Base-by-base conservation (phyloP, 1,284 basidiomycete species). In the Wolfiporia cocos region DNA sequence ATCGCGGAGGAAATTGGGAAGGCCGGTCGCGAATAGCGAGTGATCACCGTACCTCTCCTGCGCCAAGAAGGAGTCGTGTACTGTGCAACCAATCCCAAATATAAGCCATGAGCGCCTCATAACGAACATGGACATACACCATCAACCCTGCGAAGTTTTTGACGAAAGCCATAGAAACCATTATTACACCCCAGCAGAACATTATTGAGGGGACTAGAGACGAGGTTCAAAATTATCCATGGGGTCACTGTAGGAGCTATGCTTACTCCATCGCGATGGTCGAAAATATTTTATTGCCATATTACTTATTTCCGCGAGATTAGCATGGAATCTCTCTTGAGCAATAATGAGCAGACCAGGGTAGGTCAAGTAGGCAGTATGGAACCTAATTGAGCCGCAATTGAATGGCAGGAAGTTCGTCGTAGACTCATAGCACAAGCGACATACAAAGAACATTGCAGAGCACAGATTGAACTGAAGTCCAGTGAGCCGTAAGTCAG, bases 1-100 rank as follows among this genome's bases (percentile, higher is more conserved):
- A 42, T 64, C 67, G 0, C 72, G 73, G 4, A 76, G 63, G 49
- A 75, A n/a, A n/a, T n/a, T n/a, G n/a, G 77, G 3, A 80, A 62
- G 10, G 75, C 67, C 32, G 17, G 14, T 7, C 3, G 3, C 20
- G 3, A 18, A 19, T 20, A n/a, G n/a, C 34, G 22, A 36, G 17
- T 10, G 9, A n/a, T 14, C 5, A 5, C 3, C 39, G 11, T 9
- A 42, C 44, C 24, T 46, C 44, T 0, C 41, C 37, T 17, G 32
- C 31, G 5, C 44, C 44, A 5, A 42, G 37, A 20, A 46, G 36
- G 3, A 42, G 24, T 33, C 44, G 44, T 5, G 39, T 37, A 2
- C 44, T 46, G 32, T n/a, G 0, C 2, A 28, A 23, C 9, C 5
- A 6, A 6, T 20, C 18, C 5, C 15, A 15, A 34, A 7, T 7